These are phyloP conservation scores for Calophaca sinica DNA, from an alignment of 306 rosid species.

Conservation along the genomic window DNA sequence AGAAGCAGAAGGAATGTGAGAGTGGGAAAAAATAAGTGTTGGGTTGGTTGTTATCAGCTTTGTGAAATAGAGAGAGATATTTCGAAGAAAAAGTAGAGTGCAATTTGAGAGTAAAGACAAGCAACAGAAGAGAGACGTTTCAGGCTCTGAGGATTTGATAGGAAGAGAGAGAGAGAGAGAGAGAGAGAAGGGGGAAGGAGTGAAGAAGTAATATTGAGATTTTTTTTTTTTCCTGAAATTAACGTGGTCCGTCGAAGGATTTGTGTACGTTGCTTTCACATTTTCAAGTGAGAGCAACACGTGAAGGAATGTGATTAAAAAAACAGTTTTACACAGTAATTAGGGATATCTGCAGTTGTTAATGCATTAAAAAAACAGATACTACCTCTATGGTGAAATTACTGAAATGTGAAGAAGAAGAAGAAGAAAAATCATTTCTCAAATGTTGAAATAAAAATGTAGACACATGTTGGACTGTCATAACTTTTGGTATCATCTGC, in stretches of 20 bases:
- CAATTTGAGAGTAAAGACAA: conserved; percentile 24
- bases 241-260: background rate
- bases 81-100: conserved; percentile 29
- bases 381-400: no score
- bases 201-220: background rate
- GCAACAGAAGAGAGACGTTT: conserved; percentile 20
- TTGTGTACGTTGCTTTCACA: conserved; percentile 23
- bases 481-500: no score
- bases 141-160: conserved; percentile 5
- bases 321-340: no score
- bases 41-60: conserved; percentile 5
- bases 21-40: background rate
- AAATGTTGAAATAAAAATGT: no score
- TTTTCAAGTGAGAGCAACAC: background rate
- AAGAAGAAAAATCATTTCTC: no score
- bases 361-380: no score
- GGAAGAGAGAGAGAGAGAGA: background rate
- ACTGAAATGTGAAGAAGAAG: no score
- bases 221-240: conserved; percentile 24
- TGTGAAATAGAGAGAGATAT: conserved; percentile 32
- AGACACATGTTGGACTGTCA: no score
- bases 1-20: conserved; percentile 31
- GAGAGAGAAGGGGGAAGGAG: background rate
- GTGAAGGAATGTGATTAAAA: background rate
- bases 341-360: no score